Conservation (phyloP, 805 yeast species). For the Wickerhamomyces chaumierensis region DNA sequence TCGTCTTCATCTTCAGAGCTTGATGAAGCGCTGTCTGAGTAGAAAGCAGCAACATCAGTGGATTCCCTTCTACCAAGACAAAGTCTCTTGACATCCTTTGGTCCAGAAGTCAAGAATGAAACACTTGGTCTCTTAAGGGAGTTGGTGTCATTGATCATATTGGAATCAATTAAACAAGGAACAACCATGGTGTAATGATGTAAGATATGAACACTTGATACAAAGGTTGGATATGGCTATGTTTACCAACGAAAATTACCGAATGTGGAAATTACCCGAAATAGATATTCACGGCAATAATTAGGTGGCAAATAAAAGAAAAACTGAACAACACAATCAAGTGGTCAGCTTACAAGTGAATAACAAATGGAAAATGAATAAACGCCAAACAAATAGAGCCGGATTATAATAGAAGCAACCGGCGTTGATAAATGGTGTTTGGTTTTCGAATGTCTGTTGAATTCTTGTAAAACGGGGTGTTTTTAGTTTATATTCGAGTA, state of each 20-base stretch:
- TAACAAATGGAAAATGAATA: neutral
- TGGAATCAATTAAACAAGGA: neutral
- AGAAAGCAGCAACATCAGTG: slow-evolving; percentile 12
- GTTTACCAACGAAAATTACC: neutral
- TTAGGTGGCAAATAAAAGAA: neutral
- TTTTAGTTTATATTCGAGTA: no score
- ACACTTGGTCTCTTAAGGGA: neutral
- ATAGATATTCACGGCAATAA: neutral
- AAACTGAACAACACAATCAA: neutral
- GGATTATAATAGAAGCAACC: neutral
- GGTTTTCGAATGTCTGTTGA: neutral
- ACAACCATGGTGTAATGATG: neutral
- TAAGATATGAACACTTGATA: no score
- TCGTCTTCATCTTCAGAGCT: slow-evolving; percentile 9
- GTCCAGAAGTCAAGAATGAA: neutral
- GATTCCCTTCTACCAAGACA: slow-evolving; percentile 15
- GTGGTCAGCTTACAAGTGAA: neutral
- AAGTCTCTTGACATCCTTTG: slow-evolving; percentile 7
- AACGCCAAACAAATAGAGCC: neutral
- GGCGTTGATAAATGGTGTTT: neutral
- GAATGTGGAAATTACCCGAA: neutral
- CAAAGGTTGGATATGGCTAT: neutral
- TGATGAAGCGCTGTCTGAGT: slow-evolving; percentile 9
- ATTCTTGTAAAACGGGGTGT: neutral
- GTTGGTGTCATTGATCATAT: neutral